Percentiles rank a stretch among this genome's conserved stretches.
phyloP scores from a whole-genome alignment of 1,139 yeast species.

The Blastobotrys buckinghamii region DNA sequence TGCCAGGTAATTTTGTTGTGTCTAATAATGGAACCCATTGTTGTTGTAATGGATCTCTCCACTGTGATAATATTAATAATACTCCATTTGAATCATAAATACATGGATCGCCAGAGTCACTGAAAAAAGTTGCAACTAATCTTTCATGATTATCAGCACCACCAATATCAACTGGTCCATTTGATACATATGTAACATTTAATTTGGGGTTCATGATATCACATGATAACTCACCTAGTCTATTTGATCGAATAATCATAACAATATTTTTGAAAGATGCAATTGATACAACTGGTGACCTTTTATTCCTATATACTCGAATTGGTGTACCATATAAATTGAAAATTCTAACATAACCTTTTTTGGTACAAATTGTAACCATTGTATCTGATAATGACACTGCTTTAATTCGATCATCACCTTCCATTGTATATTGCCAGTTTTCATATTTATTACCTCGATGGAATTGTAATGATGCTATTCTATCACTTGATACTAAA shows the following conservation, averaged over 20 bases:
- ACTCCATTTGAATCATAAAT: conserved; percentile 73
- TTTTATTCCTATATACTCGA: conserved; percentile 43
- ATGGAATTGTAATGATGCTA: conserved; percentile 31
- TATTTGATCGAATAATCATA: conserved; percentile 35
- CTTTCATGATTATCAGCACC: conserved; percentile 17
- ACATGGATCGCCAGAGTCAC: conserved; percentile 85
- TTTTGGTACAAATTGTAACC: conserved; percentile 49
- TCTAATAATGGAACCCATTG: conserved; percentile 87
- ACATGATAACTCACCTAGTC: conserved; percentile 13
- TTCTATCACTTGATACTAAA: conserved; percentile 45
- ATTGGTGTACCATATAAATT: conserved; percentile 53
- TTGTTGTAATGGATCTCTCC: conserved; percentile 71
- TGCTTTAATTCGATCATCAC: conserved; percentile 44
- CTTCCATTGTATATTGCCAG: conserved; percentile 39
- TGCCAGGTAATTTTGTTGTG: conserved; percentile 44
- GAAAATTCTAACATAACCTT: conserved; percentile 51
- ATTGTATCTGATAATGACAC: conserved; percentile 47
- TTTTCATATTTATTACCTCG: conserved; percentile 28
- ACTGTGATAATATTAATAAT: conserved; percentile 60
- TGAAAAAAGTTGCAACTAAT: conserved; percentile 61
- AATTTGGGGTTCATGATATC: conserved; percentile 36
- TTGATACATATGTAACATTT: conserved; percentile 35
- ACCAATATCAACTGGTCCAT: conserved; percentile 34
- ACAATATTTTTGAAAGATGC: conserved; percentile 45
- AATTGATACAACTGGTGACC: conserved; percentile 48